Evolutionary conservation across 225 moss, liverwort and hornwort species (phyloP).

Genomic region (Sphagnum tenellum): DNA sequence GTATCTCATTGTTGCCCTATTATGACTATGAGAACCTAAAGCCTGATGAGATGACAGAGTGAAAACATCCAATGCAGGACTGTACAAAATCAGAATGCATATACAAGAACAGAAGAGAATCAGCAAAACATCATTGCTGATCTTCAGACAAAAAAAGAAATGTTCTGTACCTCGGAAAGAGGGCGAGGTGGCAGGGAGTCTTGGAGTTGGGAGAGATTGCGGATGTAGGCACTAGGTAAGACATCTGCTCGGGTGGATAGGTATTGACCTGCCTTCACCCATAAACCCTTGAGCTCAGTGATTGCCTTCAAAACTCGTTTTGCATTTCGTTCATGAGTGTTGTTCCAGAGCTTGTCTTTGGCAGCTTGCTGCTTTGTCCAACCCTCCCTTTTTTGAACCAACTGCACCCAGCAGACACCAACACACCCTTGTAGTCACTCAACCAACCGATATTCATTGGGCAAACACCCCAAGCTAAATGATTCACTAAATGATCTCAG

Average conservation of each 20-base stretch:
- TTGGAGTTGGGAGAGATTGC: slow-evolving; percentile 70
- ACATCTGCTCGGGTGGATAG: slow-evolving; percentile 98
- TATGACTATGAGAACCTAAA: too few species aligned
- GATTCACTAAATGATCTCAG: too few species aligned
- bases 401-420: slow-evolving; percentile 22
- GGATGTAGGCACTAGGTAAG: slow-evolving; percentile 73
- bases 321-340: slow-evolving; percentile 75
- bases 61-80: neutral
- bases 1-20: too few species aligned
- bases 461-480: too few species aligned
- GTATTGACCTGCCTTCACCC: slow-evolving; percentile 97
- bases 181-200: slow-evolving; percentile 90
- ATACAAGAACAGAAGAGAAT: neutral
- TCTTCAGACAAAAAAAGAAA: neutral
- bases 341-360: slow-evolving; percentile 57
- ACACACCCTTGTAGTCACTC: too few species aligned
- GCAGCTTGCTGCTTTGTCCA: slow-evolving; percentile 49
- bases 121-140: too few species aligned
- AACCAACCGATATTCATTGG: too few species aligned
- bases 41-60: too few species aligned
- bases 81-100: neutral
- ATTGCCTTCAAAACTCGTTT: slow-evolving; percentile 59
- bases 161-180: slow-evolving; percentile 46
- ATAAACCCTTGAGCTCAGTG: slow-evolving; percentile 65
- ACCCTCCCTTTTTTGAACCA: slow-evolving; percentile 75